Conservation (phyloP, 306 rosid species). For the Vachellia collinsii region DNA sequence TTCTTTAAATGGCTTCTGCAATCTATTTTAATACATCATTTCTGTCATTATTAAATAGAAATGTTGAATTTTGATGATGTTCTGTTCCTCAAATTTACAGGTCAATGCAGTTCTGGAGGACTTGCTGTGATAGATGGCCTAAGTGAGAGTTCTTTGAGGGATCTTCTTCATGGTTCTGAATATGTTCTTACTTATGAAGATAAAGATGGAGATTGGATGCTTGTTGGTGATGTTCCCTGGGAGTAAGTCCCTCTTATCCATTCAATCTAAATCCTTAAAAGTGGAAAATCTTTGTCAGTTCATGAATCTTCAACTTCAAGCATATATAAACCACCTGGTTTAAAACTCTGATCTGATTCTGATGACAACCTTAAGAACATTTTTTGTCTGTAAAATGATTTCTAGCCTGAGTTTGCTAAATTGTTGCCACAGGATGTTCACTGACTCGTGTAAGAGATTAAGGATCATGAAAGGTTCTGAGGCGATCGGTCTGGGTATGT, state of each 20-base stretch:
- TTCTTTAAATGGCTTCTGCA: too few relatives aligned
- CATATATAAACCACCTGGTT: background rate
- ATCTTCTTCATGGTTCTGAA: constrained; percentile 83
- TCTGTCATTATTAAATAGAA: background rate
- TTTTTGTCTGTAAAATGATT: background rate
- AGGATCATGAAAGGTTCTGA: constrained; percentile 96
- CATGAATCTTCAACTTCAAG: background rate
- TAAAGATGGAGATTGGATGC: constrained; percentile 99
- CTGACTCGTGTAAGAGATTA: constrained; percentile 73
- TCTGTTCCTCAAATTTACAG: constrained; percentile 49
- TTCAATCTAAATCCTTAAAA: constrained; percentile 1
- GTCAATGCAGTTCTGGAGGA: constrained; percentile 76
- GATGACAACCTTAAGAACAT: background rate
- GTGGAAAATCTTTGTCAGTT: background rate
- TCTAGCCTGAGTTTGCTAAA: constrained; percentile 17
- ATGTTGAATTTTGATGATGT: constrained; percentile 28
- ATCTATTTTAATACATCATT: too few relatives aligned
- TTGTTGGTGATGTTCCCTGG: constrained; percentile 99
- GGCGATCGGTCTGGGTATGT: constrained; percentile 84
- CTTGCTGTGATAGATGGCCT: constrained; percentile 70
- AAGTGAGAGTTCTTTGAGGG: constrained; percentile 81
- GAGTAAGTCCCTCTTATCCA: constrained; percentile 55
- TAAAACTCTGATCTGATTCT: background rate
- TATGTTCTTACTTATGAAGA: constrained; percentile 92
- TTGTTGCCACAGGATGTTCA: constrained; percentile 73